Evolutionary conservation across 1,284 basidiomycete genomes (phyloP), one percentile per base, ranked within the genome.

Genomic region (Somion occarium): DNA sequence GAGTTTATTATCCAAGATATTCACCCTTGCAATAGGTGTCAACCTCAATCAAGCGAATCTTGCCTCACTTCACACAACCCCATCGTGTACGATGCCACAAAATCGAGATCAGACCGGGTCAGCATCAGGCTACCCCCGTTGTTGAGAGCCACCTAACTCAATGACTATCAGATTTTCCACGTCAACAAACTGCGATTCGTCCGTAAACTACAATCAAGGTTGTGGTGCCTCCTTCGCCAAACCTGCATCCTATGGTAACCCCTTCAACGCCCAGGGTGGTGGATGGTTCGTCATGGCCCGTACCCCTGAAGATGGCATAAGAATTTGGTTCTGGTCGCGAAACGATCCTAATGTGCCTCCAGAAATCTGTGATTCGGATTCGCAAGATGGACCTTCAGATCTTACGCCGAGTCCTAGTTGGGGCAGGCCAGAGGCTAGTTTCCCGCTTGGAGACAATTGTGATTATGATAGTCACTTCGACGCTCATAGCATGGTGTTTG

Each of bases 251-350:
- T 82, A 74, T 54, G 81, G 82, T 9, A 20, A 63, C 12, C 56
- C 53, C 18, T 80, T 82, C 68, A 84, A 84, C 63, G 46, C 55
- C 2, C 62, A 61, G 26, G 68, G 72, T 19, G 81, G 81, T n/a
- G 81, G 81, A 2, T 77, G 68, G 63, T 80, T 70, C 55, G 75
- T 64, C 41, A 68, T 78, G 70, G 59, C 64, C 55, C 73, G 71
- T 41, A 66, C 67, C 18, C 52, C 54, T 3, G 30, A 24, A 42
- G 59, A 57, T 2, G 78, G 79, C 13, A 68, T 82, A 50, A 64
- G 62, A 24, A 66, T 79, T 24, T 83, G 78, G 76, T 83, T 80
- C 60, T 80, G 76, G 73, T 46, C 70, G 15, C 68, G 78, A 38
- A 54, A 69, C 56, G 69, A 71, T 49, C 20, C 48, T 3, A 53